Percentiles rank a stretch among this genome's conserved stretches.
Evolutionary conservation across 371 early-diverging fungal genomes (phyloP).

Genomic region (Globomyces sp.): DNA sequence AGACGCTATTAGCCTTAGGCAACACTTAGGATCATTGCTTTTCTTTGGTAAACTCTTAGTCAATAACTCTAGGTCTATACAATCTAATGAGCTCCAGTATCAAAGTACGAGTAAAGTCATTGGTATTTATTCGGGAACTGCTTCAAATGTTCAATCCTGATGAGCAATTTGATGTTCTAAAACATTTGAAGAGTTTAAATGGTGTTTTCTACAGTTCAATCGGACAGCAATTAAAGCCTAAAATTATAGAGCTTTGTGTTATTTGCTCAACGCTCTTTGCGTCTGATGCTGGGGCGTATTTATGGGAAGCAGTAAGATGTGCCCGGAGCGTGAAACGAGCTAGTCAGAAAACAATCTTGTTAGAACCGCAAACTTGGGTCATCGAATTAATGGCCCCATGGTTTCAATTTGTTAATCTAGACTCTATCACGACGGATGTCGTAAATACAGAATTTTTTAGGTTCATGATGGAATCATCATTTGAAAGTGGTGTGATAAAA

Average conservation of each 20-base stretch:
- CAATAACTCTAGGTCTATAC: constrained; percentile 32
- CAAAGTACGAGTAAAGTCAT: constrained; percentile 31
- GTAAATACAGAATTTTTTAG: constrained; percentile 45
- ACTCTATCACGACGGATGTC: constrained; percentile 27
- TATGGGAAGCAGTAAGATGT: constrained; percentile 53
- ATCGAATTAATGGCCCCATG: constrained; percentile 44
- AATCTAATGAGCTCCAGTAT: constrained; percentile 38
- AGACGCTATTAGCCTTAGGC: constrained; percentile 32
- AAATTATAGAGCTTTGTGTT: constrained; percentile 28
- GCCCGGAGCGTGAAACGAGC: constrained; percentile 34
- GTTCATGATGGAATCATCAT: constrained; percentile 46
- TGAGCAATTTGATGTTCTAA: constrained; percentile 26
- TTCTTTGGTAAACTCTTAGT: constrained; percentile 36
- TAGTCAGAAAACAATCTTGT: background rate
- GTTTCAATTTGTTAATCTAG: constrained; percentile 38
- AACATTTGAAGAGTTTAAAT: constrained; percentile 24
- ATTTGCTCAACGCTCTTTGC: constrained; percentile 34
- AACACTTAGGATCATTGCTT: constrained; percentile 42
- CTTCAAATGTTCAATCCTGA: constrained; percentile 38
- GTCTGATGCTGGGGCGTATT: constrained; percentile 37
- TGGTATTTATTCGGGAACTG: constrained; percentile 43
- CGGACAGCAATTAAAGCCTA: constrained; percentile 26
- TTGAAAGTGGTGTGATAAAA: constrained; percentile 33
- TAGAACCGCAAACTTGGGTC: constrained; percentile 30
- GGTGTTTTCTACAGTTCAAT: constrained; percentile 38